Evolutionary conservation across 352 stramenopile species (phyloP), one percentile per base, ranked within the genome.

Genomic region (Globisporangium paddicum): DNA sequence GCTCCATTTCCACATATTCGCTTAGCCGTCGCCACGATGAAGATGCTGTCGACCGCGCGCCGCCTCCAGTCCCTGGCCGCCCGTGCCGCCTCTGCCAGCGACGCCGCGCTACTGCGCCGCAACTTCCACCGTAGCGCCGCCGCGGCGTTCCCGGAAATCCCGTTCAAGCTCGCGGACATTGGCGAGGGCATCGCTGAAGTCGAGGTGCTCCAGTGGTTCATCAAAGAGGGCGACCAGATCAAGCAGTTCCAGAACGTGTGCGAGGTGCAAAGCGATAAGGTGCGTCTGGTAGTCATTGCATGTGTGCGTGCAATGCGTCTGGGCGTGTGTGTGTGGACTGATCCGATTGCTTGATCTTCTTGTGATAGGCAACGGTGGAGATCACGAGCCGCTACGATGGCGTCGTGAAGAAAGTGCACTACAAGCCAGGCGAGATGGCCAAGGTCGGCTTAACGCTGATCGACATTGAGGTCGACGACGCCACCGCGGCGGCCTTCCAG

Each of bases 111-210:
- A n/a, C 16, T 28, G n/a, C 19, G 21, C 42, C 46, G 46, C 25
- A 52, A 42, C 42, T 83, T 94, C 65, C 80, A 91, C 66, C 62
- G 69, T 45, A 73, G 68, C 26, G 67, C 69, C 4, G 41, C 68
- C 8, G 56, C 60, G 1, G 63, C 66, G n/a, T 71, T 91, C 35
- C 85, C 82, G 4, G 80, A 92, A 66, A 84, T 94, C 64, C 80
- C 82, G 8, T 97, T 97, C 75, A 94, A 95, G 64, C 70, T 97
- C 11, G 91, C 95, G 5, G 97, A 99, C 69, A 99, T 99, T 72
- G 97, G 97, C 55, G 97, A 99, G 69, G 97, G 97, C 18, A 99
- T 99, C 71, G 88, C 92, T 25, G 97, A 99, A 72, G 97, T 99
- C 48, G 96, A 99, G 77, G 67, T 99, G 23, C 77, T 99, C 49